These are phyloP conservation scores for Oryza glaberrima DNA, from an alignment of 176 grass and related monocot genomes.

Conservation along the genomic window DNA sequence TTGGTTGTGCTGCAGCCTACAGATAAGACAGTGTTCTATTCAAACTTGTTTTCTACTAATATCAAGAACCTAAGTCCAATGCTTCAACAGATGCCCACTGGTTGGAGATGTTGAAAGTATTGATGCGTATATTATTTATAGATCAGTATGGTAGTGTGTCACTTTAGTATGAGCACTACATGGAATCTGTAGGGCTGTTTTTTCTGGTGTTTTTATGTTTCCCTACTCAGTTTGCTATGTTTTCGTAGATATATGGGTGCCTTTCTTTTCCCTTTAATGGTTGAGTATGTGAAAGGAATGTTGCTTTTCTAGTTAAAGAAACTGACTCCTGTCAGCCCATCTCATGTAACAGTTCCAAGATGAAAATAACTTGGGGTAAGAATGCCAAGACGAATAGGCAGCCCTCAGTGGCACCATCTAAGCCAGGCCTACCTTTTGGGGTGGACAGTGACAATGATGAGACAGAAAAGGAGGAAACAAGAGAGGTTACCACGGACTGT, in stretches of 20 bases:
- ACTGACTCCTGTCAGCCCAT: not conserved
- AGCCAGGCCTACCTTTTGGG: conserved; percentile 47
- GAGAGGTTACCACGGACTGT: conserved; percentile 2
- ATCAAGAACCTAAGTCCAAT: not conserved
- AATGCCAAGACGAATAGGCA: conserved; percentile 35
- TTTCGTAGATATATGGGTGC: not conserved
- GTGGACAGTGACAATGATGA: conserved; percentile 27
- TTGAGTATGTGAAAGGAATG: not conserved
- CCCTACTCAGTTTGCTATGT: not conserved
- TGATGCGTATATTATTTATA: not conserved
- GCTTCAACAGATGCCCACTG: not conserved
- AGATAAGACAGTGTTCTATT: not conserved
- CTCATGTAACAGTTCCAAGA: conserved; percentile 32
- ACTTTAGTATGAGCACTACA: not conserved
- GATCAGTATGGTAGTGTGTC: not conserved
- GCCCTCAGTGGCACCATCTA: conserved; percentile 14
- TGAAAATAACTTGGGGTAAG: conserved; percentile 54
- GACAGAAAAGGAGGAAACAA: conserved; percentile 22
- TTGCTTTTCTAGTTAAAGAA: not conserved
- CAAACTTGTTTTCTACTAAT: not conserved
- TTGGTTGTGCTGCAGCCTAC: not conserved
- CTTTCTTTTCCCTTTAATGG: not conserved
- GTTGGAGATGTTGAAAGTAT: not conserved
- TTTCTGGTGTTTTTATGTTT: not conserved
- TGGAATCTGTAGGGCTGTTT: not conserved